Conservation (phyloP, 2,329 filamentous ascomycete species). For the Plectosphaerella cucumerina region DNA sequence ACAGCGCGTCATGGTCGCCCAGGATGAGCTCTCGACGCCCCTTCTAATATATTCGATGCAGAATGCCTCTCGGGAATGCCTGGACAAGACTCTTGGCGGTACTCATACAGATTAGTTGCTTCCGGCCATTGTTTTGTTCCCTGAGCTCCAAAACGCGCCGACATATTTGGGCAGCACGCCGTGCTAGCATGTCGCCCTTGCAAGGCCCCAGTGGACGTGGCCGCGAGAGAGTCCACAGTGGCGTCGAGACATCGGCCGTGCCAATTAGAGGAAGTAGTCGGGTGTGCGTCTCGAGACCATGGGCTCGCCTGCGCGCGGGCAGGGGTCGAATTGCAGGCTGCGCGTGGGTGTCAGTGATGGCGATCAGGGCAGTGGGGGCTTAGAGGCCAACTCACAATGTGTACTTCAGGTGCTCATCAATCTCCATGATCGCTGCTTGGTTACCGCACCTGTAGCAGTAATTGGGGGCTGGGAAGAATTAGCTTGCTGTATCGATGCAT, state of each 20-base stretch:
- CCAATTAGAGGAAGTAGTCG: constrained; percentile 90
- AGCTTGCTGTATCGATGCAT: not conserved
- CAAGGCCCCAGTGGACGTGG: constrained; percentile 2
- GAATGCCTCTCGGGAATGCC: constrained; percentile 12
- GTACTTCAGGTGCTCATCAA: constrained; percentile 98
- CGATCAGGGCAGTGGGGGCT: not conserved
- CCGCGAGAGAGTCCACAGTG: constrained; percentile 1
- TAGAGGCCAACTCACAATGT: constrained; percentile 73
- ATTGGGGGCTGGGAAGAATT: constrained; percentile 59
- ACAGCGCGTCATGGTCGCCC: not conserved
- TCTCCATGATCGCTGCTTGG: constrained; percentile 99
- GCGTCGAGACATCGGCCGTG: constrained; percentile 7
- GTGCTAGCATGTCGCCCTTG: constrained; percentile 7
- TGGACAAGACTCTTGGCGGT: constrained; percentile 7
- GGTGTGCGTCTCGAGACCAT: constrained; percentile 98
- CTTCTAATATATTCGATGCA: constrained; percentile 8
- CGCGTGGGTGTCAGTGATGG: not conserved
- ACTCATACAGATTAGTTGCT: constrained; percentile 12
- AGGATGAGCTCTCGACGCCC: not conserved
- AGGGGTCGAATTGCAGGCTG: constrained; percentile 98
- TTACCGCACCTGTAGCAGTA: constrained; percentile 99
- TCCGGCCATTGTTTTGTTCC: not conserved
- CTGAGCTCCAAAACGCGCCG: constrained; percentile 11
- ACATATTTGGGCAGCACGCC: constrained; percentile 6
- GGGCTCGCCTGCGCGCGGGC: constrained; percentile 92